Conservation (phyloP, 805 yeast genomes). For the Metschnikowia rubicola region DNA sequence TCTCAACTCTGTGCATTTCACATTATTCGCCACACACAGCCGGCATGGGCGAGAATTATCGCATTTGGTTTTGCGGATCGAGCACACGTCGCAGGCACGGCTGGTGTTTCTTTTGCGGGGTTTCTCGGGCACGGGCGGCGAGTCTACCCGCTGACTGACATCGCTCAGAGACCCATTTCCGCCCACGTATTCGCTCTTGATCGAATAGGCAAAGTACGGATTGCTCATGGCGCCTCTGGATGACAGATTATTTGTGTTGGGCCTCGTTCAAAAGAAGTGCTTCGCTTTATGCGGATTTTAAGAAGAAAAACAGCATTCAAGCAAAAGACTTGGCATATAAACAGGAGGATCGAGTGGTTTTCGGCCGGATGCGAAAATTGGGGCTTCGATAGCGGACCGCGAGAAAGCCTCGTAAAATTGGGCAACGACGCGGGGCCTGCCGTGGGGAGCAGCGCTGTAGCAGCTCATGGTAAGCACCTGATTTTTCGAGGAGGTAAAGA, state of each 20-base stretch:
- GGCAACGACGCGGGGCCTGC: no score
- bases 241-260: no score
- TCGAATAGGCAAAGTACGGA: constrained; percentile 16
- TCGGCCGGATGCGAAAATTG: no score
- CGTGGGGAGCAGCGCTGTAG: no score
- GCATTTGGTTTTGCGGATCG: constrained; percentile 39
- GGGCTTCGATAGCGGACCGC: no score
- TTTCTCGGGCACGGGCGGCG: constrained; percentile 15
- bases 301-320: no score
- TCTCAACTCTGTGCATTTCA: constrained; percentile 36
- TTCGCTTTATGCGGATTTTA: no score
- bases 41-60: constrained; percentile 37
- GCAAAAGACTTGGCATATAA: no score
- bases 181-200: constrained; percentile 5
- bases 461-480: no score
- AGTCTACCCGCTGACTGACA: not conserved
- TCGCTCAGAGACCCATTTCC: constrained; percentile 1
- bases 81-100: constrained; percentile 44
- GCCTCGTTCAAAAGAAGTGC: no score
- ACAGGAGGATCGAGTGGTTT: no score
- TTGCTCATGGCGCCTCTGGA: constrained; percentile 6
- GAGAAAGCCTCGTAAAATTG: no score
- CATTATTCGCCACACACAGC: constrained; percentile 34
- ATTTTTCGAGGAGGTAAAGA: not conserved
- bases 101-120: constrained; percentile 17